Conservation (phyloP, 1,284 basidiomycete genomes). For the Rhodotorula sp. region DNA sequence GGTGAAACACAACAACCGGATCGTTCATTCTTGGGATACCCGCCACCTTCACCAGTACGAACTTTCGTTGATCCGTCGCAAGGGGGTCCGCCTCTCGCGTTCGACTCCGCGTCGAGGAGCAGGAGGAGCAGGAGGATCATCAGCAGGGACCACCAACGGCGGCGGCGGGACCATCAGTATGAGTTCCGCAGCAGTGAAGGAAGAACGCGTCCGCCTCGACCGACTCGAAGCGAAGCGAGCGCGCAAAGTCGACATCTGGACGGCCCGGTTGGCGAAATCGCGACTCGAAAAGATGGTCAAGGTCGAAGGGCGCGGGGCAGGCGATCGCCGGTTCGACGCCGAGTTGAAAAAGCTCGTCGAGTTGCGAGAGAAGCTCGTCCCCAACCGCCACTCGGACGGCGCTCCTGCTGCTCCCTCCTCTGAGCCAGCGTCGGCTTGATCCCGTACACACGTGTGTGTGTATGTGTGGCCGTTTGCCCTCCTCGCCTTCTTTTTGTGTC, state of each 20-base stretch:
- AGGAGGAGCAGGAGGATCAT: no score
- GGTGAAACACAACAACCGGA: conserved; percentile 30
- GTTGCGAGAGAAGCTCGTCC: conserved; percentile 5
- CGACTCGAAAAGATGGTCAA: conserved; percentile 23
- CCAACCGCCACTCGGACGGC: background rate
- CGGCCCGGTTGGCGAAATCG: background rate
- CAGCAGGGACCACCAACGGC: background rate
- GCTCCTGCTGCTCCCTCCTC: no score
- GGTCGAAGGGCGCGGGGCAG: conserved; percentile 22
- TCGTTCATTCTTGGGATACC: conserved; percentile 6
- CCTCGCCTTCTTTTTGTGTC: no score
- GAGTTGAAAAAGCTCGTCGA: conserved; percentile 16
- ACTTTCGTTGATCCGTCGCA: background rate
- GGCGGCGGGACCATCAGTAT: conserved; percentile 6
- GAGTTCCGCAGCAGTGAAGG: conserved; percentile 12
- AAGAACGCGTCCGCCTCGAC: background rate
- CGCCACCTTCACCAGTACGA: conserved; percentile 14
- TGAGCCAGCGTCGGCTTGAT: no score
- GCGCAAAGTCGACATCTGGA: conserved; percentile 19
- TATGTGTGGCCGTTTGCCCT: no score
- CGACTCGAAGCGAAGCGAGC: conserved; percentile 3
- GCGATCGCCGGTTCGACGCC: conserved; percentile 19
- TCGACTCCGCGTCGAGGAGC: background rate
- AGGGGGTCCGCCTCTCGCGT: background rate
- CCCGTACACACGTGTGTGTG: no score